phyloP scores from a whole-genome alignment of 768 basidiomycete genomes.

The Galerina marginata region DNA sequence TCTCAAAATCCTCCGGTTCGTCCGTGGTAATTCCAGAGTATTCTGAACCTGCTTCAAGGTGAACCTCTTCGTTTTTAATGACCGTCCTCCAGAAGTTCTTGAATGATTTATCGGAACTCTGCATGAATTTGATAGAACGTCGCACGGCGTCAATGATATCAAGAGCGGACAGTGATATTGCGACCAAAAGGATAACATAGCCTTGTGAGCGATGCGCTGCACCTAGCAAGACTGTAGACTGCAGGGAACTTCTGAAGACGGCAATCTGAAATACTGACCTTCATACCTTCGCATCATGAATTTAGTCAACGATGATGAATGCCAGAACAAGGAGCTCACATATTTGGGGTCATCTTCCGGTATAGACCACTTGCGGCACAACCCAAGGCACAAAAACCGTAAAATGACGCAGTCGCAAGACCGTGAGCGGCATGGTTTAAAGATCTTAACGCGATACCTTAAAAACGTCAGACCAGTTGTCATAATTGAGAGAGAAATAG shows the following conservation, averaged over 20 bases:
- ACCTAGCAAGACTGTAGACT: slow-evolving; percentile 28
- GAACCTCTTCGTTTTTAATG: slow-evolving; percentile 48
- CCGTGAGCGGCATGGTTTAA: slow-evolving; percentile 72
- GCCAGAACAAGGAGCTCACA: slow-evolving; percentile 55
- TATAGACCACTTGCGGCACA: slow-evolving; percentile 74
- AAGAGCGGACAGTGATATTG: slow-evolving; percentile 42
- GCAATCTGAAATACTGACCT: slow-evolving; percentile 38
- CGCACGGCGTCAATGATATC: slow-evolving; percentile 58
- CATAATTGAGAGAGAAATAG: background rate
- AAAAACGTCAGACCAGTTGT: slow-evolving; percentile 4
- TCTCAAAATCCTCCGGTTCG: slow-evolving; percentile 60
- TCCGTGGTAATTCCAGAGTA: slow-evolving; percentile 63
- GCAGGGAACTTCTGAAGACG: too few species aligned
- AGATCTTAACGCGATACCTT: slow-evolving; percentile 83
- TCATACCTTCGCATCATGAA: slow-evolving; percentile 59
- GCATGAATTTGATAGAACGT: slow-evolving; percentile 58
- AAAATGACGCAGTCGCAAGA: slow-evolving; percentile 66
- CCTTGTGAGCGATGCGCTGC: slow-evolving; percentile 68
- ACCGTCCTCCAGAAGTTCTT: slow-evolving; percentile 62
- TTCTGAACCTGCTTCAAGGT: slow-evolving; percentile 41
- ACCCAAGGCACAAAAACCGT: slow-evolving; percentile 63
- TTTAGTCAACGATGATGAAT: slow-evolving; percentile 6
- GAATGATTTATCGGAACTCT: slow-evolving; percentile 49
- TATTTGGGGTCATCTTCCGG: slow-evolving; percentile 78
- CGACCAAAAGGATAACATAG: slow-evolving; percentile 48